Percentiles rank a stretch among this genome's conserved stretches.
phyloP scores from a whole-genome alignment of 495 filamentous ascomycete genomes.

The Aspergillus campestris region DNA sequence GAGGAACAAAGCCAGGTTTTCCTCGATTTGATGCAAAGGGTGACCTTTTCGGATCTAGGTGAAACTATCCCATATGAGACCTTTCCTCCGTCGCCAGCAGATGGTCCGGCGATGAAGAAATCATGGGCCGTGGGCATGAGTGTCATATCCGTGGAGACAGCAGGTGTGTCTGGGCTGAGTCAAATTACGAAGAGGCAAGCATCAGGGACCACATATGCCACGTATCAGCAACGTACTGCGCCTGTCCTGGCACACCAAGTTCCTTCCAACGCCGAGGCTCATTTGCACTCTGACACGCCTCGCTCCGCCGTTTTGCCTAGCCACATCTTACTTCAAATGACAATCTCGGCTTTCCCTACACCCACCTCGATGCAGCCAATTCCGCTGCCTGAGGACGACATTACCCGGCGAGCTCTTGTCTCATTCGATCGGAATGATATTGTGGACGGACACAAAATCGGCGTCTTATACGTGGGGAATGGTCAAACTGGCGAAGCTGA shows the following conservation, averaged over 20 bases:
- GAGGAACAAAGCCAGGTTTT: constrained; percentile 93
- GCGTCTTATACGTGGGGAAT: constrained; percentile 83
- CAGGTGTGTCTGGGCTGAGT: constrained; percentile 61
- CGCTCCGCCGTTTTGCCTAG: constrained; percentile 57
- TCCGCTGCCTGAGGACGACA: constrained; percentile 74
- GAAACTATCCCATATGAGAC: constrained; percentile 41
- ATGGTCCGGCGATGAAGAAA: constrained; percentile 62
- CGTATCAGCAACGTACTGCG: constrained; percentile 62
- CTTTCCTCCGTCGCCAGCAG: constrained; percentile 53
- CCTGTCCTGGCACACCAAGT: constrained; percentile 60
- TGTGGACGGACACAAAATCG: constrained; percentile 92
- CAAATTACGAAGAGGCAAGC: constrained; percentile 78
- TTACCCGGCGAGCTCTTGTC: constrained; percentile 63
- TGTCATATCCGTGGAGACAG: constrained; percentile 78
- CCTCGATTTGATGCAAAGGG: constrained; percentile 91
- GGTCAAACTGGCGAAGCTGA: constrained; percentile 72
- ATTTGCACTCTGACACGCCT: constrained; percentile 29
- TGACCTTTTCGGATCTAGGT: constrained; percentile 75
- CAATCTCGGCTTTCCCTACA: constrained; percentile 54
- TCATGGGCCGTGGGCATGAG: constrained; percentile 85
- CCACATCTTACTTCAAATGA: constrained; percentile 73
- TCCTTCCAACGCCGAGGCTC: constrained; percentile 39
- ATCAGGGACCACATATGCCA: constrained; percentile 72
- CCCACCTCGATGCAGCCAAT: constrained; percentile 64
- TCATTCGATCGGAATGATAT: constrained; percentile 82